Percentiles rank a stretch among this genome's conserved stretches.
phyloP scores from a whole-genome alignment of 306 rosid species.

The Dalbergia cultrata region DNA sequence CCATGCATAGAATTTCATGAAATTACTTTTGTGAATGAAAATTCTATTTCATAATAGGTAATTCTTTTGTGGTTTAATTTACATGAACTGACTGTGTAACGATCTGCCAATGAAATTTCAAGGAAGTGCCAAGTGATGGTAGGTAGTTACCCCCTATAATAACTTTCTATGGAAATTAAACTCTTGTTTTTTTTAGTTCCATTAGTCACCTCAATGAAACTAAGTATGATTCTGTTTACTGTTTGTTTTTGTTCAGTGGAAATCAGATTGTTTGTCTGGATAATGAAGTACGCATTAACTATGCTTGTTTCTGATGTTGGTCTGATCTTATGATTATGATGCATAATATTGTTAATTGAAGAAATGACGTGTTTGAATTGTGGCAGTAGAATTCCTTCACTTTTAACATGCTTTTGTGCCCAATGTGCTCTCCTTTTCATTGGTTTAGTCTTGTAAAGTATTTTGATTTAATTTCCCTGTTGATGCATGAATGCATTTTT shows the following conservation, averaged over 20 bases:
- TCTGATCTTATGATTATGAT: not conserved
- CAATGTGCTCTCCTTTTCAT: not conserved
- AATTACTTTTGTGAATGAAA: not conserved
- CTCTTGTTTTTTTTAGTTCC: not conserved
- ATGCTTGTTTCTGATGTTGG: conserved; percentile 3
- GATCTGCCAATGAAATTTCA: too few relatives aligned
- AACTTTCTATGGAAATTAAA: not conserved
- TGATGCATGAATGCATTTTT: not conserved
- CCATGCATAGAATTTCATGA: not conserved
- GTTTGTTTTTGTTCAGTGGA: not conserved
- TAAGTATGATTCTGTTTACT: not conserved
- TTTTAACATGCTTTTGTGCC: conserved; percentile 18
- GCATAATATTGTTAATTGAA: not conserved
- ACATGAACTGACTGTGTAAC: too few relatives aligned
- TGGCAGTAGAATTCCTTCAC: conserved; percentile 9
- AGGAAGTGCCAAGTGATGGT: too few relatives aligned
- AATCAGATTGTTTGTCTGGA: conserved; percentile 10
- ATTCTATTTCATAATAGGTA: not conserved
- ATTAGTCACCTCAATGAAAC: not conserved
- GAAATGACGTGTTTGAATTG: not conserved
- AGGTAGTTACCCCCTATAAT: too few relatives aligned
- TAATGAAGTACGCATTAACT: not conserved
- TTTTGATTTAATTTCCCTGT: not conserved
- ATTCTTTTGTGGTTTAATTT: not conserved
- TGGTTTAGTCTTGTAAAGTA: not conserved